Evolutionary conservation across 768 basidiomycete species (phyloP).

Genomic region (Leucocoprinus sp.): DNA sequence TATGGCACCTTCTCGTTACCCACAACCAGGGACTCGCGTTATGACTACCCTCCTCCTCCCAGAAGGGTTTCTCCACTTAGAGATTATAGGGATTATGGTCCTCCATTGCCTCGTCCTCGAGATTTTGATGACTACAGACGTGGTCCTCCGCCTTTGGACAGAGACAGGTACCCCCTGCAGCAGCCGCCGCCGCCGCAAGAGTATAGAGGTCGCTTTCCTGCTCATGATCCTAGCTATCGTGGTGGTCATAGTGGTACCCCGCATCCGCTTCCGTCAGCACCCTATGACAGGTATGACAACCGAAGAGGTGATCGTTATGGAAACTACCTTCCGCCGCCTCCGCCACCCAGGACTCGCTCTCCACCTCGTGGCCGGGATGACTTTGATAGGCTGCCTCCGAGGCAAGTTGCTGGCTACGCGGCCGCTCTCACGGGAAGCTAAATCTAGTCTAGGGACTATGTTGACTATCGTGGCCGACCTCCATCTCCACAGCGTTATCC

Average conservation of each 20-base stretch:
- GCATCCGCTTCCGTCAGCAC: conserved; percentile 35
- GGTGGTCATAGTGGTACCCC: conserved; percentile 45
- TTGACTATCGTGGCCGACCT: conserved; percentile 48
- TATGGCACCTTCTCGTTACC: conserved; percentile 32
- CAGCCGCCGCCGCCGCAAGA: conserved; percentile 34
- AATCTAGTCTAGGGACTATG: conserved; percentile 41
- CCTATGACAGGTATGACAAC: conserved; percentile 60
- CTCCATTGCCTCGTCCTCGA: conserved; percentile 37
- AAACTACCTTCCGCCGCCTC: conserved; percentile 34
- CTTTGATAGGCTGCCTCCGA: conserved; percentile 47
- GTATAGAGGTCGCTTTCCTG: conserved; percentile 49
- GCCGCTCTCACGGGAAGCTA: conserved; percentile 1
- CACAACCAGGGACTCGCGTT: conserved; percentile 49
- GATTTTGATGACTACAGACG: conserved; percentile 68
- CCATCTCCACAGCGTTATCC: conserved; percentile 39
- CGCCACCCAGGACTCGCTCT: conserved; percentile 45
- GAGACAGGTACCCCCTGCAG: conserved; percentile 49
- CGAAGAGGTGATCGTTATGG: conserved; percentile 40
- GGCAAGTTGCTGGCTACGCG: conserved; percentile 32
- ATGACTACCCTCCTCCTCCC: conserved; percentile 47
- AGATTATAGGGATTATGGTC: conserved; percentile 60
- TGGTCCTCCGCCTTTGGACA: conserved; percentile 34
- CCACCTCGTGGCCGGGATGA: conserved; percentile 52
- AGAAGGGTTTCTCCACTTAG: conserved; percentile 57
- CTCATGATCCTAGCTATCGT: conserved; percentile 44